A percentile compares a stretch with the other conserved stretches of the same genome.
Evolutionary conservation across 2,329 filamentous ascomycete species (phyloP).

Genomic region (Thielaviopsis musarum): DNA sequence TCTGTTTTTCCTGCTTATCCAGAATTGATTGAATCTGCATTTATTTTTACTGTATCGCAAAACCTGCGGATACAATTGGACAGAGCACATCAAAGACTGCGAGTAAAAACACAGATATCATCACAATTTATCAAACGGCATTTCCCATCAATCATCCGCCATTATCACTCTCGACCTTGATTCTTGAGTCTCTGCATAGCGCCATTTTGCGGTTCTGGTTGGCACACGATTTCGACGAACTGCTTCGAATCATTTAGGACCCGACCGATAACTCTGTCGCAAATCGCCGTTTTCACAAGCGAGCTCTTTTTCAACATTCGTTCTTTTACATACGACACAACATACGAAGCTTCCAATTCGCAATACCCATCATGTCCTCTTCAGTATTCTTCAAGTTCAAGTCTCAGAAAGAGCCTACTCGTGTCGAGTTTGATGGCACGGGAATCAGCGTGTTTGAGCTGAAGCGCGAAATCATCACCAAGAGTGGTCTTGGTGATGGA

Average conservation of each 20-base stretch:
- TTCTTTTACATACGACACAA: neutral
- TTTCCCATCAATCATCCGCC: neutral
- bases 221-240: neutral
- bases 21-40: neutral
- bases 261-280: neutral
- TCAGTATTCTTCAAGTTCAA: constrained; percentile 99
- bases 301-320: neutral
- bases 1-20: neutral
- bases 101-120: neutral
- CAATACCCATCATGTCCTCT: constrained; percentile 55
- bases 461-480: constrained; percentile 94
- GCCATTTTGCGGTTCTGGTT: neutral
- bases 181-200: neutral
- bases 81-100: neutral
- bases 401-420: constrained; percentile 86
- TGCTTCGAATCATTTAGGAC: neutral
- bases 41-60: neutral
- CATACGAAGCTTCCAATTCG: neutral
- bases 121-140: neutral
- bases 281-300: neutral
- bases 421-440: constrained; percentile 93
- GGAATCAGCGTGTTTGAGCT: constrained; percentile 96
- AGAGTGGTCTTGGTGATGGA: constrained; percentile 85
- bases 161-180: neutral
- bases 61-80: neutral